Evolutionary conservation across 192 early-diverging fungal genomes (phyloP).

Genomic region (Entomortierella lignicola): DNA sequence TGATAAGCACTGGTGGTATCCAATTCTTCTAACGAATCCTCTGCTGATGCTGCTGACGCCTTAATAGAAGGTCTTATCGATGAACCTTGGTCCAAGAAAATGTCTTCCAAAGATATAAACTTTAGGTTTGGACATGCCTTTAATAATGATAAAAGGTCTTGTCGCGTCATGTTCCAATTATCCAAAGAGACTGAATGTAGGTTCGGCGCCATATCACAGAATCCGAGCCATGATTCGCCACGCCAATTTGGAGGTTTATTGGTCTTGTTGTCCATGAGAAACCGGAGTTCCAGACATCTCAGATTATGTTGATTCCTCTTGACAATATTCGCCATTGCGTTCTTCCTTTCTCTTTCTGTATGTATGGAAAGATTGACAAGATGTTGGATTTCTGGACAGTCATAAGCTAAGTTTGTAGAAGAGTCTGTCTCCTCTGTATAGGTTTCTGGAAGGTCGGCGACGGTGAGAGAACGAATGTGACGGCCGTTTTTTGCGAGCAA

Average conservation of each 20-base stretch:
- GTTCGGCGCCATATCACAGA: not conserved
- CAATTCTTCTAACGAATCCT: not conserved
- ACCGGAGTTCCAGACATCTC: conserved; percentile 4
- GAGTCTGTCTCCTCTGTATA: not conserved
- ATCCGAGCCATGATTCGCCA: conserved; percentile 11
- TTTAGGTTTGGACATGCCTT: conserved; percentile 21
- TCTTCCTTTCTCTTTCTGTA: not conserved
- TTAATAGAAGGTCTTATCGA: not conserved
- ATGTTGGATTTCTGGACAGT: conserved; percentile 8
- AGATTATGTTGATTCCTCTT: conserved; percentile 12
- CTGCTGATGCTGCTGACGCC: too few species aligned
- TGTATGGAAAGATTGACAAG: not conserved
- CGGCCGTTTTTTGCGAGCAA: conserved; percentile 6
- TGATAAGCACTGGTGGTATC: not conserved
- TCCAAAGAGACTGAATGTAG: conserved; percentile 24
- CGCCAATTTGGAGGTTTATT: not conserved
- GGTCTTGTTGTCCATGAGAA: conserved; percentile 6
- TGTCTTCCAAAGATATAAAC: conserved; percentile 9
- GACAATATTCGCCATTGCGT: conserved; percentile 1
- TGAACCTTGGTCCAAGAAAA: not conserved
- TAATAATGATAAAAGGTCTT: conserved; percentile 13
- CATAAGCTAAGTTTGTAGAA: conserved; percentile 6
- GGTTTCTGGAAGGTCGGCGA: conserved; percentile 10
- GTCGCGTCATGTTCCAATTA: conserved; percentile 13
- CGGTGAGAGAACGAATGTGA: conserved; percentile 11